Conservation (phyloP, 2,329 filamentous ascomycete genomes). For the Microsporum audouinii region DNA sequence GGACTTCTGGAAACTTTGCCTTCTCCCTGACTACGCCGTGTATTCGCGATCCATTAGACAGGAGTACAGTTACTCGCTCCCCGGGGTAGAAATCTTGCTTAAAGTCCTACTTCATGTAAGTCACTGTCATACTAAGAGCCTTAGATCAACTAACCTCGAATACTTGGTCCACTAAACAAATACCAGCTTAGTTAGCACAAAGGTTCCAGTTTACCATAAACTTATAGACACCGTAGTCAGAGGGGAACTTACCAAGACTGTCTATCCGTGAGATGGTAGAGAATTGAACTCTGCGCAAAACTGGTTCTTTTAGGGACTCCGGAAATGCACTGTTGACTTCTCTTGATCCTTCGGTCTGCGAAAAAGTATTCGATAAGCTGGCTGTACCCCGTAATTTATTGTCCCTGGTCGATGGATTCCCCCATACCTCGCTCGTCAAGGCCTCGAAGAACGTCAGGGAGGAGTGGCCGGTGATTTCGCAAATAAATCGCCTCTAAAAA, state of each 20-base stretch:
- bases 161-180: conserved; percentile 36
- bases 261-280: conserved; percentile 82
- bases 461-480: conserved; percentile 89
- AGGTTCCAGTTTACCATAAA: background rate
- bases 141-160: conserved; percentile 28
- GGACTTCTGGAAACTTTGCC: conserved; percentile 55
- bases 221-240: background rate
- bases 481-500: conserved; percentile 71
- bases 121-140: conserved; percentile 11
- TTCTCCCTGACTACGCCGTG: conserved; percentile 76
- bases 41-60: conserved; percentile 56
- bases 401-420: background rate
- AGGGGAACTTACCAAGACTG: conserved; percentile 47
- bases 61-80: conserved; percentile 64
- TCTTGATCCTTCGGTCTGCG: conserved; percentile 62
- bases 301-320: conserved; percentile 78
- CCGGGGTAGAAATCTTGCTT: conserved; percentile 85
- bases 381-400: background rate
- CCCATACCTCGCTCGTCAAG: conserved; percentile 72
- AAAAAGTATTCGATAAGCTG: conserved; percentile 19
- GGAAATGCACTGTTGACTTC: conserved; percentile 90
- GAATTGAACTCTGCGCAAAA: conserved; percentile 83
- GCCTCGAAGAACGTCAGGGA: conserved; percentile 87
- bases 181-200: background rate
- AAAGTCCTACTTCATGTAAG: conserved; percentile 47